A percentile compares a stretch with the other conserved stretches of the same genome.
phyloP scores from a whole-genome alignment of 768 basidiomycete species.

The Rhizopogon vulgaris region DNA sequence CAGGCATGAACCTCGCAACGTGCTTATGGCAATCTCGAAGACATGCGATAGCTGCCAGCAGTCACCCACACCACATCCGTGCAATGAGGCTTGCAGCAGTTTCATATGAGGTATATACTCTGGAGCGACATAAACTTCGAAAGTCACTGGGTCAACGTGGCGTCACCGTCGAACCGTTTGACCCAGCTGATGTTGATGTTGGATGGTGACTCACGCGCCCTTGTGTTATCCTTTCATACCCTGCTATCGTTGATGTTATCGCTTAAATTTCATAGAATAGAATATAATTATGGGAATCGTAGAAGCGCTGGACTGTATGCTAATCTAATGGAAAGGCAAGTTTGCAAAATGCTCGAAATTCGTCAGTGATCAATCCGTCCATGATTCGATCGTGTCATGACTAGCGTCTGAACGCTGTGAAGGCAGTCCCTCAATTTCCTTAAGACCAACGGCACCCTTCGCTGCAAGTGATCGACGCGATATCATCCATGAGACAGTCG shows the following conservation, averaged over 20 bases:
- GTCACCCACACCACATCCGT: constrained; percentile 70
- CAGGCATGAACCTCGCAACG: constrained; percentile 86
- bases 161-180: constrained; percentile 56
- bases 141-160: constrained; percentile 57
- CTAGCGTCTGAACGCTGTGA: constrained; percentile 10
- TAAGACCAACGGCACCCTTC: constrained; percentile 1
- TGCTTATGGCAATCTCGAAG: constrained; percentile 92
- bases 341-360: not conserved
- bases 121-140: constrained; percentile 69
- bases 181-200: constrained; percentile 61
- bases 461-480: constrained; percentile 8
- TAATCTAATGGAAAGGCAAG: constrained; percentile 11
- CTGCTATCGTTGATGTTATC: not conserved
- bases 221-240: constrained; percentile 6
- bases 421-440: constrained; percentile 5
- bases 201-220: constrained; percentile 47
- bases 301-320: not conserved
- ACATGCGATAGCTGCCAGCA: constrained; percentile 77
- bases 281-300: not conserved
- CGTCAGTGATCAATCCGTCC: constrained; percentile 17
- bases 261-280: not conserved
- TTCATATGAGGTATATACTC: constrained; percentile 72
- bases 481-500: constrained; percentile 23
- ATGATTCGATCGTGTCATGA: constrained; percentile 33
- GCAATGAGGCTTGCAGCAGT: constrained; percentile 77